Evolutionary conservation across 208 protist genomes (phyloP), one percentile per base, ranked within the genome.

Genomic region (Jaenimonas drosophilae): DNA sequence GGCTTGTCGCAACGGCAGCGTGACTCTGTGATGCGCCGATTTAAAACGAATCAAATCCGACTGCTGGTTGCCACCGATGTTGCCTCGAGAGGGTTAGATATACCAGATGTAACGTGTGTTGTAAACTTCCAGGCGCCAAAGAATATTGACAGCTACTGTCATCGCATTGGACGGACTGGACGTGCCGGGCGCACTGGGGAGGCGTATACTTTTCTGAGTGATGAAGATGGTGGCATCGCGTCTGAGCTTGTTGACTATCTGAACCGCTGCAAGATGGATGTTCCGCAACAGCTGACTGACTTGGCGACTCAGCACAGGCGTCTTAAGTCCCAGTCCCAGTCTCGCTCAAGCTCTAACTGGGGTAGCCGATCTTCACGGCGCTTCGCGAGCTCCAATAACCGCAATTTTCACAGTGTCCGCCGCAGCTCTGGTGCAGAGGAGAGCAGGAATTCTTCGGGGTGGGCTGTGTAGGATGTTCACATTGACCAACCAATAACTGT

Each of bases 61-160:
- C 56, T 97, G 21, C 76, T 98, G 12, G 73, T 98, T 9, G 93
- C 91, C 5, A 96, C 93, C 1, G 91, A 97, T 49, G 91, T 97
- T 36, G 91, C 90, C n/a, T 89, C 90, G 20, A 76, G 94, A 30
- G 91, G 90, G 6, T 45, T 98, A 5, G 96, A 98, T 53, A 96
- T 98, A 31, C 76, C 78, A 17, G 79, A 91, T 34, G 89, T 98
- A 17, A 91, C 90, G 25, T 84, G 78, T 44, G 92, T 98, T 7
- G 76, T 98, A 23, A 97, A 98, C 48, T 94, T 91, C 44, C 81
- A 96, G 40, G 68, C 92, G 7, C 95, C 94, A 26, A 76, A 78
- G 37, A 89, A 72, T 38, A 80, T 95, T 45, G 86, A 97, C 40
- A 88, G 81, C 48, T 98, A 98, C 43, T 86, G 97, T 52, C 96